phyloP scores from a whole-genome alignment of 2,329 filamentous ascomycete genomes.

The Fusarium multiceps region DNA sequence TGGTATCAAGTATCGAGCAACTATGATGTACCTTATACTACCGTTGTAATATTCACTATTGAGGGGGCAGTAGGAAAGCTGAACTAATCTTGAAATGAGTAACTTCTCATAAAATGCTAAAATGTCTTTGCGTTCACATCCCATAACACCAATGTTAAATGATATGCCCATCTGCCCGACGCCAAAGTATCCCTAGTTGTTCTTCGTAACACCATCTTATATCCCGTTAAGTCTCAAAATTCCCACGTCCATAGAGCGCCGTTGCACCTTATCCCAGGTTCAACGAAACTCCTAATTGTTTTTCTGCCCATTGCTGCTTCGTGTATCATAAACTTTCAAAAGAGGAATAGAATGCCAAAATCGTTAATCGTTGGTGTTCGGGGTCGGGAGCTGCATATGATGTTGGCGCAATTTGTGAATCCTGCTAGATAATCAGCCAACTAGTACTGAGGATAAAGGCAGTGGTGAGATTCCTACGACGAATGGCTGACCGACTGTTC shows the following conservation, averaged over 20 bases:
- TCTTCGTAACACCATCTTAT: constrained; percentile 20
- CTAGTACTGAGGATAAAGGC: background rate
- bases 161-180: constrained; percentile 19
- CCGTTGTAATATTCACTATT: constrained; percentile 3
- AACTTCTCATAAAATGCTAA: constrained; percentile 19
- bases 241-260: constrained; percentile 19
- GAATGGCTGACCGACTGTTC: background rate
- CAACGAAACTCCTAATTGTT: constrained; percentile 24
- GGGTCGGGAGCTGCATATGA: background rate
- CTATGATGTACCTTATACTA: constrained; percentile 53
- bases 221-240: constrained; percentile 15
- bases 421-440: constrained; percentile 1
- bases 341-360: constrained; percentile 19
- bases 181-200: constrained; percentile 26
- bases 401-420: background rate
- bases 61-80: background rate
- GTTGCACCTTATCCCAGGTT: constrained; percentile 24
- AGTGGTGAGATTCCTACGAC: background rate
- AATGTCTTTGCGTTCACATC: constrained; percentile 19
- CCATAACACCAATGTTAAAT: constrained; percentile 33
- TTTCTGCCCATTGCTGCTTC: background rate
- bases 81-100: constrained; percentile 17
- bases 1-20: constrained; percentile 69
- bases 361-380: constrained; percentile 1
- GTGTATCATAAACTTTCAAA: constrained; percentile 7